These are phyloP conservation scores for Chaetomium strumarium DNA, from an alignment of 2,329 filamentous ascomycete species.

Conservation along the genomic window DNA sequence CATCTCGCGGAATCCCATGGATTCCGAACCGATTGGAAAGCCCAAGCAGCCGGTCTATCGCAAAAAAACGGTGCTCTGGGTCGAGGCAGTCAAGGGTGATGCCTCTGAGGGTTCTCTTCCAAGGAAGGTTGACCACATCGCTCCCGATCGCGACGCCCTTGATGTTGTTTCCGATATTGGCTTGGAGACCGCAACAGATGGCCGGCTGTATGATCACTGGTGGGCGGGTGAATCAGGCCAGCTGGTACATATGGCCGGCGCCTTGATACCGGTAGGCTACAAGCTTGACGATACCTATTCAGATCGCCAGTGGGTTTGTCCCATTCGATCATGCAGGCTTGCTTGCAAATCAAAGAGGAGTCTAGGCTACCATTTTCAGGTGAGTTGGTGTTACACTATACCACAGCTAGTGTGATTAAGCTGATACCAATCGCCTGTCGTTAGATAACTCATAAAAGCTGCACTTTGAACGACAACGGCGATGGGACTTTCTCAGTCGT, in stretches of 20 bases:
- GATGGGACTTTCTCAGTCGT: constrained; percentile 21
- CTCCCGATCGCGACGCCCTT: background rate
- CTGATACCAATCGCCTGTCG: background rate
- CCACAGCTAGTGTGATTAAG: background rate
- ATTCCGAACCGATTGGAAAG: constrained; percentile 1
- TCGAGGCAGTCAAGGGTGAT: background rate
- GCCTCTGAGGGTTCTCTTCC: background rate
- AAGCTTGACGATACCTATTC: background rate
- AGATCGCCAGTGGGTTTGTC: constrained; percentile 13
- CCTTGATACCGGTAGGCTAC: constrained; percentile 15
- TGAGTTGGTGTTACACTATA: background rate
- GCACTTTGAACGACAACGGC: constrained; percentile 18
- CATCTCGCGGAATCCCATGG: constrained; percentile 5
- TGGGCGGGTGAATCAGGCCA: constrained; percentile 4
- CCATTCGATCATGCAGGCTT: constrained; percentile 15
- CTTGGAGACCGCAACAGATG: background rate
- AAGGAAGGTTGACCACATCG: background rate
- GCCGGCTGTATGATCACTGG: constrained; percentile 12
- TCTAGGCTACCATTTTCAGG: constrained; percentile 14
- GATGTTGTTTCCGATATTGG: background rate
- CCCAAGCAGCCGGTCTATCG: constrained; percentile 1
- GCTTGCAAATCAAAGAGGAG: constrained; percentile 3
- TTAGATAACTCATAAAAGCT: constrained; percentile 1
- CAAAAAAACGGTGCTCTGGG: constrained; percentile 6
- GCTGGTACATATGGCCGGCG: constrained; percentile 3